phyloP scores from a whole-genome alignment of 2,329 filamentous ascomycete genomes.

The Cercospora sp. region DNA sequence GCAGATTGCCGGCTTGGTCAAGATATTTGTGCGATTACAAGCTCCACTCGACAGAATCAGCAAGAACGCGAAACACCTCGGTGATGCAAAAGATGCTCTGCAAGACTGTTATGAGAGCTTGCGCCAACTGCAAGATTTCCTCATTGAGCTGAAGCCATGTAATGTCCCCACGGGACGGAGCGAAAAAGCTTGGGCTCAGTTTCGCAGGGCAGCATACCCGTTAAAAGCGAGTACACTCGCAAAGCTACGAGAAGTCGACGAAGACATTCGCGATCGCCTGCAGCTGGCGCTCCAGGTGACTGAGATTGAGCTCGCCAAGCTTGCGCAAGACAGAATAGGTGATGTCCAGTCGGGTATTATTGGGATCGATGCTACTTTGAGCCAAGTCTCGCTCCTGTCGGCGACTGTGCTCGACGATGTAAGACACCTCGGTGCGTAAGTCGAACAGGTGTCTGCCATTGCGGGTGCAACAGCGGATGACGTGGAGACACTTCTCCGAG shows the following conservation, averaged over 20 bases:
- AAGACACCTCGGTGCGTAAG: not conserved
- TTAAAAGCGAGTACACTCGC: not conserved
- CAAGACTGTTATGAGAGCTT: too few relatives aligned
- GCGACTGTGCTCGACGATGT: not conserved
- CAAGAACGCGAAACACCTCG: too few relatives aligned
- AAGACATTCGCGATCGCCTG: not conserved
- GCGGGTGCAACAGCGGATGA: not conserved
- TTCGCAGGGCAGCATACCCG: not conserved
- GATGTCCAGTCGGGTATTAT: not conserved
- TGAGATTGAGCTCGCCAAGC: not conserved
- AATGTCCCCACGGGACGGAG: not conserved
- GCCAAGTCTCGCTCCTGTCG: not conserved
- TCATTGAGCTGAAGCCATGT: not conserved
- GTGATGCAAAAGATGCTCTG: too few relatives aligned
- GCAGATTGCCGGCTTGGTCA: too few relatives aligned
- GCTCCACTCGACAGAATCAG: too few relatives aligned
- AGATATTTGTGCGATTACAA: too few relatives aligned
- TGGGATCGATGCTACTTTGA: not conserved
- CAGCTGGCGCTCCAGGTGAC: not conserved
- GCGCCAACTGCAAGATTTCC: too few relatives aligned
- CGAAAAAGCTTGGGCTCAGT: not conserved
- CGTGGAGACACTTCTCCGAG: not conserved
- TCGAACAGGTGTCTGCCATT: not conserved
- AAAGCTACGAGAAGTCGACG: not conserved
- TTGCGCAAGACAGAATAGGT: too few relatives aligned